A percentile compares a stretch with the other conserved stretches of the same genome.
Conservation (phyloP, 1,284 basidiomycete genomes). For the Porodaedalea pini region DNA sequence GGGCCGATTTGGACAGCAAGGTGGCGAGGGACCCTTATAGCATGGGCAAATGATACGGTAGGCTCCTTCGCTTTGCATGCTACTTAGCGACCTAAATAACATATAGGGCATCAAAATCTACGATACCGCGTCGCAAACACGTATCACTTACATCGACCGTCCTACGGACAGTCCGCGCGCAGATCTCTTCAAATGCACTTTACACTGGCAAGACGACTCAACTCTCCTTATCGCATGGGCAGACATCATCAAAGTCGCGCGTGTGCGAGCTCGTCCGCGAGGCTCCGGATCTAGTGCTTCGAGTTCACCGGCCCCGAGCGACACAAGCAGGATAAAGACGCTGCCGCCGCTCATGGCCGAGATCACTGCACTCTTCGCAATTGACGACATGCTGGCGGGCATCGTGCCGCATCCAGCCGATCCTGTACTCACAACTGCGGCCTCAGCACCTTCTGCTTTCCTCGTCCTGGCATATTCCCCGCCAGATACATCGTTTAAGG, state of each 20-base stretch:
- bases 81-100: neutral
- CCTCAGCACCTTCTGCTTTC: slow-evolving; percentile 58
- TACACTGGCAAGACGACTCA: slow-evolving; percentile 89
- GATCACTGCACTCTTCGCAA: slow-evolving; percentile 87
- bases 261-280: slow-evolving; percentile 65
- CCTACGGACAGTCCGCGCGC: slow-evolving; percentile 80
- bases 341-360: slow-evolving; percentile 69
- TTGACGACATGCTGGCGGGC: slow-evolving; percentile 95
- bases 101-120: slow-evolving; percentile 89
- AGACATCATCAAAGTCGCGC: slow-evolving; percentile 88
- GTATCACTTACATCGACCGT: slow-evolving; percentile 87
- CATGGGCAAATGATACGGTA: slow-evolving; percentile 94
- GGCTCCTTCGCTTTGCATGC: slow-evolving; percentile 26
- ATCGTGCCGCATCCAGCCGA: slow-evolving; percentile 70
- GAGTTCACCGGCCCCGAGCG: slow-evolving; percentile 37
- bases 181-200: slow-evolving; percentile 89
- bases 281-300: slow-evolving; percentile 26
- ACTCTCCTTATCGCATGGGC: slow-evolving; percentile 95
- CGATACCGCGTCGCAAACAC: slow-evolving; percentile 75
- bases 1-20: slow-evolving; percentile 92
- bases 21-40: slow-evolving; percentile 86
- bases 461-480: slow-evolving; percentile 82
- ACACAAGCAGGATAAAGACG: slow-evolving; percentile 29
- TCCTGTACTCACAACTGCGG: slow-evolving; percentile 26
- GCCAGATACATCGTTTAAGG: slow-evolving; percentile 58